Evolutionary conservation across 345 rosid genomes (phyloP), one percentile per base, ranked within the genome.

Genomic region (Hibiscus mutabilis): DNA sequence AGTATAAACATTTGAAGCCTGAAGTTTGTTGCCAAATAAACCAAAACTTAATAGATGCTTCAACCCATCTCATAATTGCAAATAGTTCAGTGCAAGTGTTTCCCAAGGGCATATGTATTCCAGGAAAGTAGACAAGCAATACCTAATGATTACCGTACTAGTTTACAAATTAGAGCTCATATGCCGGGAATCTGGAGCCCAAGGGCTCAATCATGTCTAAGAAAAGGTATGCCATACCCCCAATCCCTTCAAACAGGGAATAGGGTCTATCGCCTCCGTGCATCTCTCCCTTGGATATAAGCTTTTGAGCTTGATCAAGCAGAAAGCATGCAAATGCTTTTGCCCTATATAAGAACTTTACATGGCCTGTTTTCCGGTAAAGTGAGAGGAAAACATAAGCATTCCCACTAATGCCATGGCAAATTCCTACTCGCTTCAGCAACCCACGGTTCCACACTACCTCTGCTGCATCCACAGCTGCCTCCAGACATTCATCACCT

Each of bases 391-490:
- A 89, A 18, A 87, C 83, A 73, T 84, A 89, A 18, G 87, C 73
- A 66, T 84, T 87, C 47, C 91, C 91, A 72, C 90, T 89, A 29
- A 89, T 87, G 49, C 94, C 94, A 68, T 89, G 94, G 73, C 94
- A 89, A 62, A 89, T 79, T 18, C 94, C 94, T 64, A 87, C 88
- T 73, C 88, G 84, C 75, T 83, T 89, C 6, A 89, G 88, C 79
- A 89, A 82, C 35, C 91, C 91, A 16, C 88, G 79, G 52, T 80
- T 82, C 91, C 91, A 87, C 61, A 87, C 94, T 66, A 87, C 84
- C 74, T 87, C 86, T 21, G 82, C 90, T 51, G 94, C 88, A 16
- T 80, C 86, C 13, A 46, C 49, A 44, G 81, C 90, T 6, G 91
- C 91, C 73, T 85, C 76, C 60, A 84, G 57, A 82, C 87, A 85